A percentile compares a stretch with the other conserved stretches of the same genome.
Evolutionary conservation across 768 basidiomycete genomes (phyloP).

Genomic region (Mycena galericulata): DNA sequence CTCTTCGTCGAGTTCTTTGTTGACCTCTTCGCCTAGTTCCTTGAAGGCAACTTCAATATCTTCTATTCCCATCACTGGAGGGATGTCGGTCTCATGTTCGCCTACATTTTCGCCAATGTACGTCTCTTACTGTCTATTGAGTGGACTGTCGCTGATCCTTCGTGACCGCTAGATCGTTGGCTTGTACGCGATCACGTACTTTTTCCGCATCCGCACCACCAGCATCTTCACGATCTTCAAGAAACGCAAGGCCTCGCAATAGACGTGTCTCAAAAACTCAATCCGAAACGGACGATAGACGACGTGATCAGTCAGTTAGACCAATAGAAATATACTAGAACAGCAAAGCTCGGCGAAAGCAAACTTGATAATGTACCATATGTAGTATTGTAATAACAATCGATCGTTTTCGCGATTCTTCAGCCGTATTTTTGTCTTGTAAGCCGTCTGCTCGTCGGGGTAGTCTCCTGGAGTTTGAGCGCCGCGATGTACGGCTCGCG

Average conservation of each 20-base stretch:
- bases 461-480: too few relatives aligned
- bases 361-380: too few relatives aligned
- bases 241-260: constrained; percentile 28
- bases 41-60: constrained; percentile 69
- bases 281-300: too few relatives aligned
- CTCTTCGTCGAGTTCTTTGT: not conserved
- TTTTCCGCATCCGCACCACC: constrained; percentile 61
- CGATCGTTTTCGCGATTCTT: too few relatives aligned
- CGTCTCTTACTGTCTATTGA: constrained; percentile 21
- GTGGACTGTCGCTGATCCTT: not conserved
- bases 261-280: not conserved
- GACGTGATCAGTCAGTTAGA: too few relatives aligned
- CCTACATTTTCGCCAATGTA: constrained; percentile 61
- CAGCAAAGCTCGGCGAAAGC: too few relatives aligned
- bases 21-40: constrained; percentile 47
- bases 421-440: too few relatives aligned
- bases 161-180: constrained; percentile 52
- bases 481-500: too few relatives aligned
- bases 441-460: too few relatives aligned
- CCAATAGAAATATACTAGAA: too few relatives aligned
- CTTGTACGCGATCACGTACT: constrained; percentile 65
- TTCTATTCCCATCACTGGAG: constrained; percentile 65
- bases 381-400: too few relatives aligned
- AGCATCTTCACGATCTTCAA: constrained; percentile 41
- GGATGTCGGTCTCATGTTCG: constrained; percentile 63